Evolutionary conservation across 352 stramenopile species (phyloP), one percentile per base, ranked within the genome.

Genomic region (Pythium phragmitis): DNA sequence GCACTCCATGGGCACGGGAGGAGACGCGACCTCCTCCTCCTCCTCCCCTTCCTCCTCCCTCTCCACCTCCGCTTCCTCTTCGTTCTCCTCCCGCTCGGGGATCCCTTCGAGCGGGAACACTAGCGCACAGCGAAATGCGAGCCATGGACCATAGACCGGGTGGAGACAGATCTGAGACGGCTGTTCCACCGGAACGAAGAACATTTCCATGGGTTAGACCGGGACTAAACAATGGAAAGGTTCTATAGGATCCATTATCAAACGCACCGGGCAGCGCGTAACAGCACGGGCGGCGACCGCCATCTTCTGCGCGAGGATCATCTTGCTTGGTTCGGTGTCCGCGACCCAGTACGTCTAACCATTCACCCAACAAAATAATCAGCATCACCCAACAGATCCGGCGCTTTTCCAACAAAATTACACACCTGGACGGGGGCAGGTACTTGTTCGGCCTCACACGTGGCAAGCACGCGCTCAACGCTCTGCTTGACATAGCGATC

Each of bases 271-370:
- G 63, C 80, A 89, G 30, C 76, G 70, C 0, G 77, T 77, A 4
- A 82, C 77, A 5, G 72, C 73, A 14, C 66, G 51, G 13, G 80
- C 72, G 12, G 78, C 74, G 14, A 89, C 69, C 11, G 80, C 80
- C 77, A 92, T 87, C 57, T 82, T 82, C 46, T 89, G 77, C 28
- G 80, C 81, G 45, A 89, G 71, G 48, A 92, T 88, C 83, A 90
- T 89, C 61, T 88, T 92, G 26, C 76, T 77, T 1, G 77, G 74
- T 37, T 82, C 70, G 1, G 68, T 89, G 58, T 92, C 82, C 1
- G 79, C 72, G 6, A 87, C 76, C 80, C 80, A 92, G 50, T 88
- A 92, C 4, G 80, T 68, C 80, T 87, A 64, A 52, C 33, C 47
- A 49, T 39, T 26, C 3, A 26, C 7, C 52, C 45, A 63, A 42